Base-by-base conservation (phyloP, 306 rosid species). In the Mimosa pudica region DNA sequence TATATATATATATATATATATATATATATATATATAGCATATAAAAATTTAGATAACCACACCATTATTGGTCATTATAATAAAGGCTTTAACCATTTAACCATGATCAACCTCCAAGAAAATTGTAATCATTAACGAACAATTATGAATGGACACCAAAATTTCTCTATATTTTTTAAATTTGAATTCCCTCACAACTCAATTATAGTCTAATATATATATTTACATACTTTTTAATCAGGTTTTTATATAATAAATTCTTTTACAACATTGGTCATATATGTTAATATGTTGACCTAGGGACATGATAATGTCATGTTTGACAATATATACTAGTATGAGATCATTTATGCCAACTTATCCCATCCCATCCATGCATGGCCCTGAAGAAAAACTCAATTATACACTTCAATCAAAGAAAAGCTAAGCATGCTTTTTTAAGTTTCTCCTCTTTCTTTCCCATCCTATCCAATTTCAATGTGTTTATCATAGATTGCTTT, bases 401-500 rank as follows among this genome's bases (percentile, higher is more conserved):
- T 1, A 64, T 36, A 13, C 18, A 35, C 46, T 64, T 64, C 3
- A 13, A 13, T 38, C 42, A 38, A 64, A 33, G 46, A 64, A 35
- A 24, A 24, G 30, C 30, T 24, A 24, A 64, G 3, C 46, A 35
- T 35, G 70, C 70, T 14, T 64, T 14, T 35, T 62, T 11, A 0
- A 10, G 44, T 14, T 46, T n/a, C 32, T 72, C 73, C 9, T 74
- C 18, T 51, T 73, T 47, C 70, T 35, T 48, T 32, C 44, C 75
- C 61, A 13, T 41, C 44, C 74, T 51, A 30, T 76, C 68, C 80
- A 35, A 35, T 65, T 86, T 89, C 89, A 87, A 83, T 70, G 63
- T 51, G 80, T 82, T 86, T 85, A 87, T 88, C 81, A 77, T 84
- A 88, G 86, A 84, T 90, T 90, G 46, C 89, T 87, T 87, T 92